Evolutionary conservation across 1,284 basidiomycete genomes (phyloP), one percentile per base, ranked within the genome.

Genomic region (Inonotus obliquus): DNA sequence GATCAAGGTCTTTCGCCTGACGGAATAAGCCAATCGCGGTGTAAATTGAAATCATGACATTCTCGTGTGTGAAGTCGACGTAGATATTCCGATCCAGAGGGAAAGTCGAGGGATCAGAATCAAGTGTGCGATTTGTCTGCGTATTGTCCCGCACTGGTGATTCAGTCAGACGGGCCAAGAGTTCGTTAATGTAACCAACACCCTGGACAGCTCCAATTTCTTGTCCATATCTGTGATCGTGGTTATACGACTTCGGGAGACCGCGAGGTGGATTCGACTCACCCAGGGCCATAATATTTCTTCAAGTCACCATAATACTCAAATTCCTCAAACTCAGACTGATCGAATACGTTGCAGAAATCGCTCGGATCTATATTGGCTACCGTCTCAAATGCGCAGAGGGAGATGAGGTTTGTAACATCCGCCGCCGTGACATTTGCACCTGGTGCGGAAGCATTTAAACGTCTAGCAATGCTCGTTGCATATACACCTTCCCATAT

Each of bases 141-240:
- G 92, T 94, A 59, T 77, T 69, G 73, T 94, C 91, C 29, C 70
- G 70, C 5, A 90, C 85, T 0, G 82, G 79, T 14, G 73, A 71
- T 13, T 79, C 77, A 0, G 85, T 89, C 32, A 94, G 78, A n/a
- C 92, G 83, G 0, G 91, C 89, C 19, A 94, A 74, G 39, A 95
- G 83, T 72, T 94, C 92, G 71, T 93, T 93, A 67, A 91, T 76
- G 70, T 88, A 94, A 3, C 92, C 92, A 5, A 92, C 87, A 48
- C 89, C 89, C 71, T 91, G 89, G 1, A 91, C 83, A 1, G 77
- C 84, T 0, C 90, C 91, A 1, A 90, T 77, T 0, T 72, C 66
- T 65, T 84, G 81, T 5, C 89, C 89, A 65, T 89, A 84, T 21
- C 87, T 89, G 60, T 37, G 9, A 44, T 19, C 35, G 53, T 11